Conservation (phyloP, 805 yeast species). For the Kregervanrija delftensis region DNA sequence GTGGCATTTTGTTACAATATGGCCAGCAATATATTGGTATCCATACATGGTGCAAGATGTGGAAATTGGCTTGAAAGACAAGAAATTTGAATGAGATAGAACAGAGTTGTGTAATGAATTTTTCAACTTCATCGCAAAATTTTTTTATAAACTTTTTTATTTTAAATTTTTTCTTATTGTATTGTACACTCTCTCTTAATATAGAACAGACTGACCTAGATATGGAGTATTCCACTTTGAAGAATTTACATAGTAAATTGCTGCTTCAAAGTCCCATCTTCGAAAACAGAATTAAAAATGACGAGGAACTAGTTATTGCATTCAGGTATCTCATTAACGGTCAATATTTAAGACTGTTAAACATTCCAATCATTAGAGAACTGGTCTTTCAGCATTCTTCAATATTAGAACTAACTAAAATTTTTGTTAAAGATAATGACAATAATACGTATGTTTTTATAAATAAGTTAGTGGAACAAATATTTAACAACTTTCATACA, state of each 20-base stretch:
- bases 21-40: constrained; percentile 75
- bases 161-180: background rate
- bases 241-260: no score
- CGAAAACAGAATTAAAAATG: no score
- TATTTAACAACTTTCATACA: constrained; percentile 5
- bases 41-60: constrained; percentile 47
- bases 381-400: constrained; percentile 12
- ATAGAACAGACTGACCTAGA: no score
- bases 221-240: no score
- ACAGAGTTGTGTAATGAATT: no score
- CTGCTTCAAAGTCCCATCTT: no score
- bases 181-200: no score
- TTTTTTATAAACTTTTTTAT: background rate
- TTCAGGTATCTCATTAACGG: constrained; percentile 19
- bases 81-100: constrained; percentile 16
- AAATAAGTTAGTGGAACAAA: background rate
- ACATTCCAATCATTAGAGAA: constrained; percentile 5
- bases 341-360: constrained; percentile 19
- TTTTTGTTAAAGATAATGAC: background rate
- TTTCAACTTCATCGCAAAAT: background rate
- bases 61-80: constrained; percentile 23
- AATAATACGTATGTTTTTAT: background rate
- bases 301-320: background rate
- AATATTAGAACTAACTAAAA: constrained; percentile 3
- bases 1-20: constrained; percentile 87